Evolutionary conservation across 352 stramenopile species (phyloP), one percentile per base, ranked within the genome.

Genomic region (Pythium angustatum): DNA sequence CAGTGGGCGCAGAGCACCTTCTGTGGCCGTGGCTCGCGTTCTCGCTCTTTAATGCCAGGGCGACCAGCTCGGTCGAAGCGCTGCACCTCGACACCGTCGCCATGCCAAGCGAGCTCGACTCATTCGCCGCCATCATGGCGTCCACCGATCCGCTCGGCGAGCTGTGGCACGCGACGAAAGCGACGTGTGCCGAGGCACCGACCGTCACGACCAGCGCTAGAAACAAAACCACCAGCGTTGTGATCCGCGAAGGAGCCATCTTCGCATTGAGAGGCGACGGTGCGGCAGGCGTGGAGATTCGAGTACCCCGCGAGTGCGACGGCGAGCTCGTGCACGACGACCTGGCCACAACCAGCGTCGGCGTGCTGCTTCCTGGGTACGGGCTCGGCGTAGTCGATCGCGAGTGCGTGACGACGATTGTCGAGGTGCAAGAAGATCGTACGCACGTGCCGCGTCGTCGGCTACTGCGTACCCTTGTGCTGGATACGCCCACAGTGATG

Each of bases 21-120:
- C 45, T 62, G 11, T 52, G 54, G 38, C 14, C 40, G 41, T 62
- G 54, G 54, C 38, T 62, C 24, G 54, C 54, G 19, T 52, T 53
- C 27, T 26, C 41, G n/a, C 27, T 62, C 33, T 62, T 62, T 15
- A 9, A 41, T 24, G 28, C n/a, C 5, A 30, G 24, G 17, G 6
- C 54, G 2, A 53, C 28, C 1, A 17, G 36, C n/a, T 62, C 54
- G 3, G 21, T 62, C 4, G 22, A 53, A 41, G 54, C 19, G 17
- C 30, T 62, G 17, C 40, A 62, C 30, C 54, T 62, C 41, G 40
- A 62, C 15, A 52, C 41, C 24, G 28, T 53, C 17, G 54, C 52
- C 11, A 38, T 62, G 26, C 12, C 12, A 24, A 6, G n/a, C 17
- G 27, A 28, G 10, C 8, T 62, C 19, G 12, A 52, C 54, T 10